Evolutionary conservation across 2,329 filamentous ascomycete species (phyloP).

Genomic region (Raffaelea ambrosiae): DNA sequence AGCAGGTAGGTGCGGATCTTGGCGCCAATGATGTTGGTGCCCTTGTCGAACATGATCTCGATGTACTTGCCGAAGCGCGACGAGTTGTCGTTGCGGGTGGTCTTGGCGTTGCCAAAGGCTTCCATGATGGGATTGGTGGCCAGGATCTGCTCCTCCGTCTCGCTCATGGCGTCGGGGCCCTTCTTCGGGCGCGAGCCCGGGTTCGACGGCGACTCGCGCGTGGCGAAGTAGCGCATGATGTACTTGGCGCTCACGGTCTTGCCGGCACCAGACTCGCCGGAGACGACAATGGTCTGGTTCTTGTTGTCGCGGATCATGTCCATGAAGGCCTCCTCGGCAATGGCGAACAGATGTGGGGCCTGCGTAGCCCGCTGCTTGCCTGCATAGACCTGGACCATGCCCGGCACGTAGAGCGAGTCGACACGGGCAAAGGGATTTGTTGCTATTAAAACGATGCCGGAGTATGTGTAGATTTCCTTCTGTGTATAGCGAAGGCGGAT

Average conservation of each 20-base stretch:
- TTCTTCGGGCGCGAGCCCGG: constrained; percentile 67
- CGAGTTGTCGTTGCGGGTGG: constrained; percentile 98
- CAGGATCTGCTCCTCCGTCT: constrained; percentile 96
- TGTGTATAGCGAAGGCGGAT: constrained; percentile 95
- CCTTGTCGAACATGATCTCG: constrained; percentile 96
- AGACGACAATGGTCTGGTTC: constrained; percentile 99
- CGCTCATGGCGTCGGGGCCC: constrained; percentile 77
- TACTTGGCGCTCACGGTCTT: constrained; percentile 99
- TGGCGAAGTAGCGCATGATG: constrained; percentile 99
- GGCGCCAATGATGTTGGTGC: constrained; percentile 93
- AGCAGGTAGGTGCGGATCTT: constrained; percentile 95
- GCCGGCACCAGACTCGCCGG: constrained; percentile 94
- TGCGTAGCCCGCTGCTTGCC: constrained; percentile 95
- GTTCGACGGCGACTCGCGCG: constrained; percentile 86
- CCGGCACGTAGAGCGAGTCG: constrained; percentile 95
- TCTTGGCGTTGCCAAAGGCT: constrained; percentile 98
- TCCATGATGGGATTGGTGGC: constrained; percentile 99
- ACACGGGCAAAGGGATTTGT: constrained; percentile 97
- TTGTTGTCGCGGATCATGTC: constrained; percentile 95
- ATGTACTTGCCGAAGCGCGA: constrained; percentile 99
- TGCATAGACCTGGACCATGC: constrained; percentile 99
- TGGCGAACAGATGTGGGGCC: constrained; percentile 95
- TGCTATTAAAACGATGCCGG: constrained; percentile 95
- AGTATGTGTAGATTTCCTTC: constrained; percentile 99
- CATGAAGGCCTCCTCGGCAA: constrained; percentile 98